Base-by-base conservation (phyloP, 371 early-diverging fungal species). In the Circinella minor region DNA sequence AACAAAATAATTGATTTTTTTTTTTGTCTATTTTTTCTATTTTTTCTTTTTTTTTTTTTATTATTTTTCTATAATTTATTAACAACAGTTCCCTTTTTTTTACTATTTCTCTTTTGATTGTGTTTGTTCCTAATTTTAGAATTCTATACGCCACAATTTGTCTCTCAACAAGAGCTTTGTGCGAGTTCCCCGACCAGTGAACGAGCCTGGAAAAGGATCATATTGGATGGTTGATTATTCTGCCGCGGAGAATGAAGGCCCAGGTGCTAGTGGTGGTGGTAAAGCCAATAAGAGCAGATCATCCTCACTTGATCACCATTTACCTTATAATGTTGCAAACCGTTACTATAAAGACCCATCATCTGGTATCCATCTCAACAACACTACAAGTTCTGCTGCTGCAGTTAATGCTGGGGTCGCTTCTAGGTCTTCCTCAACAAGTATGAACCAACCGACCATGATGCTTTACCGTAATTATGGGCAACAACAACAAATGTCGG, bases 111-210 rank as follows among this genome's bases (percentile, higher is more conserved):
- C 39, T 69, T 63, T 69, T 61, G 66, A 38, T 57, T 57, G 6
- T 34, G 18, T 34, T 18, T 57, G 36, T 27, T 5, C 57, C 57
- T 57, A 57, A 34, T 55, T 57, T 20, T 83, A 96, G 90, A 99
- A 99, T 80, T 98, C 98, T 3, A 96, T 99, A 62, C 91, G 99
- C 55, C 99, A 99, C 84, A 99, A 99, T 77, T 87, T 99, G 39
- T 96, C 96, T 5, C 86, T 99, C 55, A 99, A 98, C 82, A 95
- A 94, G 77, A 87, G 91, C 59, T 99, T 99, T 78, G 89, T 94
- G 62, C 90, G 95, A 57, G 91, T 96, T 4, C 95, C 98, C 18
- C 87, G 98, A 63, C 92, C 94, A 4, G 83, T 89, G 65, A 90
- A 94, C 72, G 95, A 96, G 72, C 94, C 94, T 4, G 99, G 99